Evolutionary conservation across 495 filamentous ascomycete species (phyloP), one percentile per base, ranked within the genome.

Genomic region (Rhizodiscina lignyota): DNA sequence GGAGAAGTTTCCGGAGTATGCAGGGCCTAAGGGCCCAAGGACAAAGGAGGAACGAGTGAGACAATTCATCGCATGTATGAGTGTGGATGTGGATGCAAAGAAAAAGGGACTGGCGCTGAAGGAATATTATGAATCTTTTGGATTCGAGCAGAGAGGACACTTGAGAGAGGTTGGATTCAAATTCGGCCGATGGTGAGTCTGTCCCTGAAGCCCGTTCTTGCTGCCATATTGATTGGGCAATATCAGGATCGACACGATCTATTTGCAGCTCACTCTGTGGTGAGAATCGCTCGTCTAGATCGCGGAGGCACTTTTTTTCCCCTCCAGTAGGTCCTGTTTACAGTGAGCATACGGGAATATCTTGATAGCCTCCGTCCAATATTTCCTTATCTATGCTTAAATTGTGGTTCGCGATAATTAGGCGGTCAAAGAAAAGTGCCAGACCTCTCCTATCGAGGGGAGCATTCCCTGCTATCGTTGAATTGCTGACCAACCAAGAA

Each of bases 181-280:
- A 26, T 39, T 42, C 23, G 38, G 36, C 20, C 42, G 35, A 22
- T 49, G 45, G 45, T 36, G 36, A 21, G 33, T 3, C 23, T 22
- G n/a, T 3, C 13, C 15, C 26, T 36, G 23, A 37, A 24, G 18
- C n/a, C 8, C 12, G 2, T 18, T 26, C 20, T 41, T 37, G 28
- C 8, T 38, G 34, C 30, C 34, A 18, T 42, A 34, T 35, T 42
- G 39, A 38, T 21, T 26, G 4, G 38, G 28, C 35, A n/a, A n/a
- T n/a, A n/a, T 18, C 33, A 49, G 45, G 45, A 42, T 49, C 13
- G 39, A 49, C 28, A 36, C 32, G 10, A 34, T 30, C 11, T 45
- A 45, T 32, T 33, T 49, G 8, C 45, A 45, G 35, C 32, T 42
- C n/a, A 11, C 27, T 11, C 30, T 44, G 4, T 47, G 44, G 44